Conservation (phyloP, 2,329 filamentous ascomycete species). For the Lachnellula subtilissima region DNA sequence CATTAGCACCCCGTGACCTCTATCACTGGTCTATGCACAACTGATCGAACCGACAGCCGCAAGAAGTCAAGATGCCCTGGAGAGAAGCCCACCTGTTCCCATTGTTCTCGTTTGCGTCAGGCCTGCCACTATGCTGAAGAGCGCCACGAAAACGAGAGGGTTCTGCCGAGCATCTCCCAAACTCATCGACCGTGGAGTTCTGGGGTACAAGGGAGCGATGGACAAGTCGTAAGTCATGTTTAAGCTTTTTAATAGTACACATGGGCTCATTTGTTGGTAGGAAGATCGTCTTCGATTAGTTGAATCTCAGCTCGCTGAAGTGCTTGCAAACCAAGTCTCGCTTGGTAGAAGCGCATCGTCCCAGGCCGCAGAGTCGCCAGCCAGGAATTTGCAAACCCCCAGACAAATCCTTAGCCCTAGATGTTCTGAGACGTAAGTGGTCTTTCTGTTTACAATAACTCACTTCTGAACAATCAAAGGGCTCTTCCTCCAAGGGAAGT, state of each 20-base stretch:
- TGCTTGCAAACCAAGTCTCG: slow-evolving; percentile 22
- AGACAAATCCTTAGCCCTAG: not conserved
- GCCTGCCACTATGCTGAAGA: slow-evolving; percentile 40
- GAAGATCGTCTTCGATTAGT: slow-evolving; percentile 27
- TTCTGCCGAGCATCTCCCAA: slow-evolving; percentile 12
- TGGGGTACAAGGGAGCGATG: slow-evolving; percentile 1
- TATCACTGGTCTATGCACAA: not conserved
- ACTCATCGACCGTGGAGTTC: slow-evolving; percentile 1
- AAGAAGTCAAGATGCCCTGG: slow-evolving; percentile 49
- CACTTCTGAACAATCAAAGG: slow-evolving; percentile 9
- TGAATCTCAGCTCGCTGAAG: slow-evolving; percentile 27
- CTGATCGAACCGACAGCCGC: slow-evolving; percentile 33
- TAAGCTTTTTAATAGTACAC: not conserved
- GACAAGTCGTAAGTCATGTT: slow-evolving; percentile 8
- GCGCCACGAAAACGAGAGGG: slow-evolving; percentile 7
- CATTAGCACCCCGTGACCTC: not conserved
- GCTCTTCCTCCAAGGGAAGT: slow-evolving; percentile 36
- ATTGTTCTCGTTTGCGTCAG: slow-evolving; percentile 45
- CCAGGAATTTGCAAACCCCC: not conserved
- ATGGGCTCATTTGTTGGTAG: slow-evolving; percentile 7
- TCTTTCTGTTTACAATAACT: not conserved
- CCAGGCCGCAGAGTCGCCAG: slow-evolving; percentile 12
- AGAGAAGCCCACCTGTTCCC: slow-evolving; percentile 45
- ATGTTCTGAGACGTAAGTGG: slow-evolving; percentile 15
- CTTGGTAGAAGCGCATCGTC: slow-evolving; percentile 8